Percentiles rank a stretch among this genome's conserved stretches.
These are phyloP conservation scores for Somion occarium DNA, from an alignment of 1,284 basidiomycete genomes.

Conservation along the genomic window DNA sequence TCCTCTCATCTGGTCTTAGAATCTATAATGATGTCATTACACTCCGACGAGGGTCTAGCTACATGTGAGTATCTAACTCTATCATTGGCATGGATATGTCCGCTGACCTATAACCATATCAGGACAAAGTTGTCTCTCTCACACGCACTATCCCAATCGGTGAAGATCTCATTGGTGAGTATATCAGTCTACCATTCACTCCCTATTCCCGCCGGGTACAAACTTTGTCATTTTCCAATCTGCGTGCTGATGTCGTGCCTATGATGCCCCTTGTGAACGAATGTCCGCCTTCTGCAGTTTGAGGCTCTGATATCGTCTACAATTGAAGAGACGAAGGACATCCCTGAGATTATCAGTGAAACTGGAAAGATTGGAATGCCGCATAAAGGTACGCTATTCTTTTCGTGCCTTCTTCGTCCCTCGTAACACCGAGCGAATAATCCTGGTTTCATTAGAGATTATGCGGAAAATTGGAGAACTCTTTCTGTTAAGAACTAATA, in stretches of 20 bases:
- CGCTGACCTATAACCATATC: slow-evolving; percentile 2
- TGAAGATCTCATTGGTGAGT: slow-evolving; percentile 87
- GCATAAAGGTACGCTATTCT: slow-evolving; percentile 52
- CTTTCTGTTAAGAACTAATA: slow-evolving; percentile 91
- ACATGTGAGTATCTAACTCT: slow-evolving; percentile 67
- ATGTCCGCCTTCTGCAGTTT: slow-evolving; percentile 43
- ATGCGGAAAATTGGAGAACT: slow-evolving; percentile 97
- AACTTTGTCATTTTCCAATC: slow-evolving; percentile 1
- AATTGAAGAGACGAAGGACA: slow-evolving; percentile 96
- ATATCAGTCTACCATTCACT: slow-evolving; percentile 1
- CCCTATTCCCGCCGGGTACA: background rate
- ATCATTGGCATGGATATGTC: slow-evolving; percentile 12
- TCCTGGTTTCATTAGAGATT: slow-evolving; percentile 63
- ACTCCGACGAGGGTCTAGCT: slow-evolving; percentile 88
- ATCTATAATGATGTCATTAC: slow-evolving; percentile 99
- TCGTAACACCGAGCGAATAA: slow-evolving; percentile 5
- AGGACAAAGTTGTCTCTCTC: slow-evolving; percentile 96
- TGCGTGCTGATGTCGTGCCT: background rate
- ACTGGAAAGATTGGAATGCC: slow-evolving; percentile 93
- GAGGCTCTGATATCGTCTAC: slow-evolving; percentile 91
- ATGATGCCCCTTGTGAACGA: background rate
- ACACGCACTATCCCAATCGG: slow-evolving; percentile 92
- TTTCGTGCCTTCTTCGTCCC: slow-evolving; percentile 2
- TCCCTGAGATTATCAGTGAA: slow-evolving; percentile 90
- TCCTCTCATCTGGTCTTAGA: slow-evolving; percentile 34